Evolutionary conservation across 1,284 basidiomycete species (phyloP).

Genomic region (Cryptococcus floricola): DNA sequence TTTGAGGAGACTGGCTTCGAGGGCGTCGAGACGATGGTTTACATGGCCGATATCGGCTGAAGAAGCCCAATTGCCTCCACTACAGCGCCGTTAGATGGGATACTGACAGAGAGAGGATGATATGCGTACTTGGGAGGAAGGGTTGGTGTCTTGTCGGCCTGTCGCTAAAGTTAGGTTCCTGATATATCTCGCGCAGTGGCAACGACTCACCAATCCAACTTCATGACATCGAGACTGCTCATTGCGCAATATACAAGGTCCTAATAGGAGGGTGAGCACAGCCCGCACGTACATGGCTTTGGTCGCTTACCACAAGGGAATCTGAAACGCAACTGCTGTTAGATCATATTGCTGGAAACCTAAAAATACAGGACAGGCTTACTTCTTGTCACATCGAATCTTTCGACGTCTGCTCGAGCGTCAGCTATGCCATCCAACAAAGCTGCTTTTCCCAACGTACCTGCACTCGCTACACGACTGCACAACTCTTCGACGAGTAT

Average conservation of each 20-base stretch:
- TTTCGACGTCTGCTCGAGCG: constrained; percentile 15
- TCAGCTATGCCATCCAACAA: too few relatives aligned
- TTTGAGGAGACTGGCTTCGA: constrained; percentile 46
- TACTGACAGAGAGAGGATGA: background rate
- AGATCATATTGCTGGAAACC: background rate
- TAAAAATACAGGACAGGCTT: constrained; percentile 8
- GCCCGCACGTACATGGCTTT: background rate
- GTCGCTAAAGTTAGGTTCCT: background rate
- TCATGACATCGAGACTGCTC: constrained; percentile 49
- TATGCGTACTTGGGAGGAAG: constrained; percentile 17
- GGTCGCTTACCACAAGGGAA: constrained; percentile 31
- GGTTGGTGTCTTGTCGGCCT: constrained; percentile 36
- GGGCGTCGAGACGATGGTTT: constrained; percentile 46
- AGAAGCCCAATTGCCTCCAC: constrained; percentile 35
- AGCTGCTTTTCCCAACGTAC: too few relatives aligned
- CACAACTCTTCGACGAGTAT: constrained; percentile 45
- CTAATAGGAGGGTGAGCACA: constrained; percentile 11
- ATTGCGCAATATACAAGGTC: constrained; percentile 45
- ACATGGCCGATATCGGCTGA: constrained; percentile 43
- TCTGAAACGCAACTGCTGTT: constrained; percentile 10
- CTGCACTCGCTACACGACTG: constrained; percentile 51
- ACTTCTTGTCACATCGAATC: constrained; percentile 51
- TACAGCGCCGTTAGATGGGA: background rate
- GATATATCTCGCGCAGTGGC: background rate
- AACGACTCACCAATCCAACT: constrained; percentile 45